phyloP scores from a whole-genome alignment of 1,284 basidiomycete genomes.

The Puccinia polysora region DNA sequence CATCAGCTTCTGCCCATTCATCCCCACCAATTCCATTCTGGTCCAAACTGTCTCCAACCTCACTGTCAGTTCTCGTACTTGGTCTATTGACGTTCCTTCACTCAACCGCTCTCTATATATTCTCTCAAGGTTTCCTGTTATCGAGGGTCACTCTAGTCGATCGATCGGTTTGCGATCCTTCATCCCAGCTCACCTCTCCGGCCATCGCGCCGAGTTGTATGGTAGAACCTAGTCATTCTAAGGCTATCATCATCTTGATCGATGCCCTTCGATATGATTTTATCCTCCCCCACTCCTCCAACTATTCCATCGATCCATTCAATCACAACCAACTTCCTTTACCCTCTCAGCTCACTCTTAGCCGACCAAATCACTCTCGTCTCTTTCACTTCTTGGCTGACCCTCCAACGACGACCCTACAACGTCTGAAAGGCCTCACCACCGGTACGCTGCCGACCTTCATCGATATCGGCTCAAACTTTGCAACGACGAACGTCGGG shows the following conservation, averaged over 20 bases:
- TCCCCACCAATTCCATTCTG: too few species aligned
- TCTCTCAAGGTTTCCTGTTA: constrained; percentile 81
- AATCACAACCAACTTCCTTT: constrained; percentile 78
- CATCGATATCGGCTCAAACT: constrained; percentile 85
- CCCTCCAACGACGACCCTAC: constrained; percentile 90
- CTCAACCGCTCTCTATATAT: constrained; percentile 60
- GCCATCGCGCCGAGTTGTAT: too few species aligned
- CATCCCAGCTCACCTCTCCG: too few species aligned
- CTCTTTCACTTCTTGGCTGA: constrained; percentile 86
- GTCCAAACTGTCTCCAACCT: too few species aligned
- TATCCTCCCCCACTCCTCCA: constrained; percentile 64
- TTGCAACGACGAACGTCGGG: constrained; percentile 65
- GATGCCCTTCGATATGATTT: constrained; percentile 95
- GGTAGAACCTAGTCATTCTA: too few species aligned
- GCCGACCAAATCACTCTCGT: constrained; percentile 67
- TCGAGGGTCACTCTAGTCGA: too few species aligned
- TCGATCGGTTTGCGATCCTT: too few species aligned
- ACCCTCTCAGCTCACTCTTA: constrained; percentile 65
- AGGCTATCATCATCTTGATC: constrained; percentile 79
- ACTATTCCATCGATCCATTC: constrained; percentile 61
- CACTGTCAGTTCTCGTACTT: constrained; percentile 56
- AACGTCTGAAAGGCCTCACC: constrained; percentile 89
- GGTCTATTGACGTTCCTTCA: constrained; percentile 61
- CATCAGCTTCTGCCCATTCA: too few species aligned
- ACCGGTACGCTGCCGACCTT: constrained; percentile 96